These are phyloP conservation scores for Ambrosiella xylebori DNA, from an alignment of 2,329 filamentous ascomycete genomes.

Conservation along the genomic window DNA sequence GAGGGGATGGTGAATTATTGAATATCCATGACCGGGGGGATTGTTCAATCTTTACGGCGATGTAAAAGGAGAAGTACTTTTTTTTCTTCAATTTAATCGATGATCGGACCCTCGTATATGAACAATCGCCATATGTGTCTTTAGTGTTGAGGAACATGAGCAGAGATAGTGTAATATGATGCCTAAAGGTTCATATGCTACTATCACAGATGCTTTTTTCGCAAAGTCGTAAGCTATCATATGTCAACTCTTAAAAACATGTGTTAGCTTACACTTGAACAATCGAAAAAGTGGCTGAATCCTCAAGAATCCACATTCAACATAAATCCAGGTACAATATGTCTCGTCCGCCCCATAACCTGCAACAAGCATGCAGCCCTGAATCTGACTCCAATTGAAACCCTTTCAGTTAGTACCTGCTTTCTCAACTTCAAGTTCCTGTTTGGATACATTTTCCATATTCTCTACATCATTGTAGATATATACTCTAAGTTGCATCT, in stretches of 20 bases:
- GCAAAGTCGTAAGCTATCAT: background rate
- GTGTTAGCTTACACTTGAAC: background rate
- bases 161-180: background rate
- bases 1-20: slow-evolving; percentile 1
- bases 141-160: no score
- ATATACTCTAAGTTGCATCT: no score
- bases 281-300: background rate
- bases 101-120: background rate
- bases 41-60: background rate
- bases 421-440: no score
- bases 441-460: no score
- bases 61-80: background rate
- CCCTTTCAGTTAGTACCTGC: background rate
- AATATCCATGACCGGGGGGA: background rate
- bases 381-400: background rate
- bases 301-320: background rate
- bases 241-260: background rate
- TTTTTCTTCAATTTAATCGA: background rate
- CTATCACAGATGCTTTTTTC: background rate
- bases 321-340: background rate
- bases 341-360: background rate
- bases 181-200: background rate
- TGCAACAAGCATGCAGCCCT: background rate
- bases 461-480: no score
- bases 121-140: no score